Evolutionary conservation across 108 stramenopile genomes (phyloP).

Genomic region (Cylindrotheca closterium): DNA sequence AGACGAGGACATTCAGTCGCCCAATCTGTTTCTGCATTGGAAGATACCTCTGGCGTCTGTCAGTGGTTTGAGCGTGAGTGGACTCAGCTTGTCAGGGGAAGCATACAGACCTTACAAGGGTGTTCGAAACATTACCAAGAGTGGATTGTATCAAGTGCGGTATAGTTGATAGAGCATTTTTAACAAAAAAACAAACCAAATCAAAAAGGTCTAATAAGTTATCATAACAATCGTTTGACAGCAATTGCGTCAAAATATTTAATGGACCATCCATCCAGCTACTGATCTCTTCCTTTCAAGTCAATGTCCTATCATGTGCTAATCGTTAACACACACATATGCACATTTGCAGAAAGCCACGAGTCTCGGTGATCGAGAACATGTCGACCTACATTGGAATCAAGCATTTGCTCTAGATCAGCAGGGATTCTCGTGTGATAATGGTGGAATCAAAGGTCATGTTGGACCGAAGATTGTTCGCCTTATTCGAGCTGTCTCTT

Average conservation of each 20-base stretch:
- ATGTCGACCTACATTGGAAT: too few species aligned
- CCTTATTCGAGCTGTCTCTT: not conserved
- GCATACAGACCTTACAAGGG: constrained; percentile 97
- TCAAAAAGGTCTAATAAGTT: too few species aligned
- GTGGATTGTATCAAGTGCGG: constrained; percentile 85
- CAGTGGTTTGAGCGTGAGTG: constrained; percentile 89
- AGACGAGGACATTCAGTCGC: constrained; percentile 26
- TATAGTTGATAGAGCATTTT: constrained; percentile 48
- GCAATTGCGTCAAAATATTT: not conserved
- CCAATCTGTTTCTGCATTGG: constrained; percentile 89
- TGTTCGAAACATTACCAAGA: constrained; percentile 85
- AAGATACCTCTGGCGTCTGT: constrained; percentile 94
- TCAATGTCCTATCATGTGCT: too few species aligned
- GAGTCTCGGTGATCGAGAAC: too few species aligned
- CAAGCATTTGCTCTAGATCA: too few species aligned
- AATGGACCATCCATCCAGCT: too few species aligned
- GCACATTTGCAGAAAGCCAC: too few species aligned
- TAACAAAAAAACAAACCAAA: not conserved
- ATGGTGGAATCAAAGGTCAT: constrained; percentile 32
- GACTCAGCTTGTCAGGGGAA: constrained; percentile 90
- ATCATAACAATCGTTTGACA: not conserved
- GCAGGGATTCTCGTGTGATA: constrained; percentile 28
- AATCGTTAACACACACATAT: too few species aligned
- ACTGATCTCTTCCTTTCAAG: too few species aligned
- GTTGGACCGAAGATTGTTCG: constrained; percentile 6